Evolutionary conservation across 2,329 filamentous ascomycete species (phyloP).

Genomic region (Eurotiales sp.): DNA sequence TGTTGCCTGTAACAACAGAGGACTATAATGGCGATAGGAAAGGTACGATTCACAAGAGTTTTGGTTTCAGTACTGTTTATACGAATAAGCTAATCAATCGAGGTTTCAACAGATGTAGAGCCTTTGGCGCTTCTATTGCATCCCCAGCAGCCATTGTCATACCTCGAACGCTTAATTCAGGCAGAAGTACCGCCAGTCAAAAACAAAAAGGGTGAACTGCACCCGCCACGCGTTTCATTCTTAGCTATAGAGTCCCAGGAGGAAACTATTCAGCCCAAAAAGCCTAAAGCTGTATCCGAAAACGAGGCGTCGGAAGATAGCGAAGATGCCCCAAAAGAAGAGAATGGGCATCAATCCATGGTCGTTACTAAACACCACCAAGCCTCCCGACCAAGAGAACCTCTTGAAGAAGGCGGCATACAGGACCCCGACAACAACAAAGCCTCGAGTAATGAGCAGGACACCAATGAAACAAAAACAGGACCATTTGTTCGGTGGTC

Average conservation of each 20-base stretch:
- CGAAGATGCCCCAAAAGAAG: constrained; percentile 44
- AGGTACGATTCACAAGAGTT: too few species aligned
- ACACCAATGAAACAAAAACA: constrained; percentile 30
- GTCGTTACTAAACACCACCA: constrained; percentile 34
- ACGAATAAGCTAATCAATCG: not conserved
- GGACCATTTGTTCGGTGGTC: constrained; percentile 80
- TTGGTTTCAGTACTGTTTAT: too few species aligned
- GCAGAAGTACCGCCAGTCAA: constrained; percentile 72
- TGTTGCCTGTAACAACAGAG: constrained; percentile 66
- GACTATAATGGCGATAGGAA: constrained; percentile 57
- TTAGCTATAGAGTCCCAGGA: constrained; percentile 71
- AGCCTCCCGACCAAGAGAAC: constrained; percentile 17
- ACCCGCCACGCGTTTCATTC: constrained; percentile 72
- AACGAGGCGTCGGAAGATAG: constrained; percentile 24
- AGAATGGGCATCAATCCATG: constrained; percentile 19
- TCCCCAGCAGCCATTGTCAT: constrained; percentile 85
- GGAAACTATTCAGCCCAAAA: constrained; percentile 46
- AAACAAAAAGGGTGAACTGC: constrained; percentile 60
- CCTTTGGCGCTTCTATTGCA: constrained; percentile 82
- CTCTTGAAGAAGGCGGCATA: constrained; percentile 1
- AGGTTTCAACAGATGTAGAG: constrained; percentile 56
- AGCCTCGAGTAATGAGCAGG: constrained; percentile 28
- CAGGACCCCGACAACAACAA: not conserved
- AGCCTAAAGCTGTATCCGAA: not conserved
- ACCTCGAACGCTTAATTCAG: constrained; percentile 84